Evolutionary conservation across 2,329 filamentous ascomycete genomes (phyloP), one percentile per base, ranked within the genome.

Genomic region (Ilyonectria robusta): DNA sequence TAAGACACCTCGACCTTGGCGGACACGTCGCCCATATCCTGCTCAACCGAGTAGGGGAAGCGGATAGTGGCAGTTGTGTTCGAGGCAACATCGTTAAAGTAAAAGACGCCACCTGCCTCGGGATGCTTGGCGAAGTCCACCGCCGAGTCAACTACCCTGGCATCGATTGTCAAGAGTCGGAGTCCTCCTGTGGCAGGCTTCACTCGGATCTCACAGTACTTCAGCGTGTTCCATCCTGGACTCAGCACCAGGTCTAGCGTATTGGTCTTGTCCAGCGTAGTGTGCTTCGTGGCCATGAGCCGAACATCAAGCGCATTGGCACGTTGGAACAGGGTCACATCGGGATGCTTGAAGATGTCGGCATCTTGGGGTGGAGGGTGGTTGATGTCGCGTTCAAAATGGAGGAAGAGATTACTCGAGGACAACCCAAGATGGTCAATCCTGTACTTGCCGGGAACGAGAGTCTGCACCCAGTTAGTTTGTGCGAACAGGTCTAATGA

Each of bases 41-140:
- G 91, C 77, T 98, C 95, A 11, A 95, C 86, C 1, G 92, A 95
- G 74, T 97, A 99, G 0, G 95, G 95, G 53, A 95, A 87, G 7
- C 85, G 84, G 23, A 98, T 83, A 23, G 84, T 89, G 21, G 92
- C 80, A 0, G 76, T 81, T 0, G 84, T 83, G 3, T 84, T 74
- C 0, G 83, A 71, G 0, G 79, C 70, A 50, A 93, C 79, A 1
- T 81, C 69, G 1, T 82, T 81, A 59, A 91, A 86, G 46, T 76
- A 78, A 62, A 91, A 85, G 5, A 86, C 70, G 0, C 89, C 88
- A 0, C 89, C 88, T 3, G 85, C 82, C 62, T 90, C 88, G 0
- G 86, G 82, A 3, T 84, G 83, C 62, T 84, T 87, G 2, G 83
- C 79, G 60, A 87, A 83, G 21, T 82, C 80, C 1, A 83, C 71